These are phyloP conservation scores for Ceratocystiopsis brevicomis DNA, from an alignment of 2,329 filamentous ascomycete species.

Conservation along the genomic window DNA sequence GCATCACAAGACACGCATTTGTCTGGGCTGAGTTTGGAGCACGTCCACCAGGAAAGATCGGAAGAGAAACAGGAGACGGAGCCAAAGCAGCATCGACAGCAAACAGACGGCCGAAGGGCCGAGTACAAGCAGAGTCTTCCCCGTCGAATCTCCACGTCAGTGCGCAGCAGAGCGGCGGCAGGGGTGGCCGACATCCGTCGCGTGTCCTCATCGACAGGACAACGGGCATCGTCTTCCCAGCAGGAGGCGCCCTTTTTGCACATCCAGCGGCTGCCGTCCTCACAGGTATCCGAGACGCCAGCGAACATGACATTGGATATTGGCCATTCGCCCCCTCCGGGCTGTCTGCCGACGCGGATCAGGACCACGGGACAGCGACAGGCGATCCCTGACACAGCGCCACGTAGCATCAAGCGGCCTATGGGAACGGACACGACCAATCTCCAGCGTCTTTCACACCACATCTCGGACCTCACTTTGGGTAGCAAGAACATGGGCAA, in stretches of 20 bases:
- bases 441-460: slow-evolving; percentile 4
- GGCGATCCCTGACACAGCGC: slow-evolving; percentile 2
- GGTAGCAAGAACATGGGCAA: slow-evolving; percentile 3
- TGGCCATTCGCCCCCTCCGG: slow-evolving; percentile 1
- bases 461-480: slow-evolving; percentile 1
- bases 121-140: too few relatives aligned
- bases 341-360: slow-evolving; percentile 4
- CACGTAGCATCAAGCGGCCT: slow-evolving; percentile 3
- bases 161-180: too few relatives aligned
- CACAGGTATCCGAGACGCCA: too few relatives aligned
- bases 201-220: too few relatives aligned
- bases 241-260: too few relatives aligned
- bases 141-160: too few relatives aligned
- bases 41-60: background rate
- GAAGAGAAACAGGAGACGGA: background rate
- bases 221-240: too few relatives aligned
- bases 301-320: too few relatives aligned
- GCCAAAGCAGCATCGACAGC: background rate
- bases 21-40: too few relatives aligned
- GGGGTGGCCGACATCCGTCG: too few relatives aligned
- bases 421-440: slow-evolving; percentile 8
- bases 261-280: too few relatives aligned
- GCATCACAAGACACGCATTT: background rate
- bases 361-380: background rate
- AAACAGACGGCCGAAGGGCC: too few relatives aligned